These are phyloP conservation scores for Oryza glaberrima DNA, from an alignment of 176 grass and related monocot species.

Conservation along the genomic window DNA sequence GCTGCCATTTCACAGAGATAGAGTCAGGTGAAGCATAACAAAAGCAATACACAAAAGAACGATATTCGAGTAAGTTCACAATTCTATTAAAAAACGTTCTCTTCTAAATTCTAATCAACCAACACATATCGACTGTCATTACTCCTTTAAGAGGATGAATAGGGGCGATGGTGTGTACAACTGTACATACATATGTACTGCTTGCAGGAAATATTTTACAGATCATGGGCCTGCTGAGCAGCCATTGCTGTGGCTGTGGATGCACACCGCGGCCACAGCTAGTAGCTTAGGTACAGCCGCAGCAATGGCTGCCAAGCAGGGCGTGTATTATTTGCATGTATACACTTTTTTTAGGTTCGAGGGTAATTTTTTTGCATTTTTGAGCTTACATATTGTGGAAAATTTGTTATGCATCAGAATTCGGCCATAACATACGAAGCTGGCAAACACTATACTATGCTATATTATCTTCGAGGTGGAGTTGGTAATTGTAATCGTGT, in stretches of 20 bases:
- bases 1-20: conserved; percentile 15
- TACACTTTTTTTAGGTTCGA: background rate
- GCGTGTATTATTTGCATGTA: background rate
- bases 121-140: background rate
- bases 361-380: background rate
- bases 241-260: no score
- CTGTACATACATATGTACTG: background rate
- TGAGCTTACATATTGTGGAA: background rate
- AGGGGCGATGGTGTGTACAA: background rate
- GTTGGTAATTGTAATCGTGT: no score
- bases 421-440: no score
- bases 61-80: background rate
- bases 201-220: background rate
- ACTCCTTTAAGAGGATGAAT: background rate
- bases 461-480: no score
- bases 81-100: background rate
- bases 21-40: background rate
- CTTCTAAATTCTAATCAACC: background rate
- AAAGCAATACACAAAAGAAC: background rate
- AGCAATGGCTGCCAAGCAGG: no score
- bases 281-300: no score
- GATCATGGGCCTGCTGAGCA: no score
- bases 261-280: no score
- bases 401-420: background rate
- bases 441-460: no score